Evolutionary conservation across 2,329 filamentous ascomycete species (phyloP), one percentile per base, ranked within the genome.

Genomic region (Magnaporthiopsis incrustans): DNA sequence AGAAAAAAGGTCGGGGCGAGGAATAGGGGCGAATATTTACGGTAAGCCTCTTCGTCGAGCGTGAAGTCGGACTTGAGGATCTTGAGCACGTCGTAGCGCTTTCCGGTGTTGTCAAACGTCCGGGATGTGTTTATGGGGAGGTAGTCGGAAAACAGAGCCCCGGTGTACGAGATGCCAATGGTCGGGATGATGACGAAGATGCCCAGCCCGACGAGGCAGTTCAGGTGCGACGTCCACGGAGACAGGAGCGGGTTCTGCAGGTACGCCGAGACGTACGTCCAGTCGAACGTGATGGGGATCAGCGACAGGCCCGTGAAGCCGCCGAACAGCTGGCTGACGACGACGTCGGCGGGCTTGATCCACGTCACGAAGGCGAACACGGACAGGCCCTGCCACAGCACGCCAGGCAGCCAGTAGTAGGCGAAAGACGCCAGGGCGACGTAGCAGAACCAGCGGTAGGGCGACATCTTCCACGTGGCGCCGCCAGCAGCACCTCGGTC

Each of bases 151-250:
- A 86, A 90, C 85, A 87, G 91, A 0, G 80, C 76, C 12, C 85
- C 85, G 10, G 78, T 82, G 71, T 87, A 92, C 71, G 91, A 88
- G 25, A 92, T 75, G 5, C 81, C 76, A 0, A 82, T 78, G 1
- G 84, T 79, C 3, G 81, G 74, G n/a, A 89, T 73, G 65, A 90
- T 81, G 71, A 85, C 89, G 71, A 89, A 90, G 1, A 82, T 33
- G 1, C 89, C 78, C 32, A 90, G 83, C 18, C 88, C 88, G 38
- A 90, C 84, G 57, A 89, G 73, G 0, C 87, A 90, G 71, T 92
- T 92, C 65, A 85, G 87, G 67, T 91, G 91, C 10, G 88, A 89
- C 71, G 88, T 84, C 83, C 87, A 91, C 5, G 89, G 89, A 2
- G 87, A 83, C 61, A 90, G 87, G 53, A 91, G 75, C 25, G 88